Conservation (phyloP, 163 green algal species). For the Volvox carteri region DNA sequence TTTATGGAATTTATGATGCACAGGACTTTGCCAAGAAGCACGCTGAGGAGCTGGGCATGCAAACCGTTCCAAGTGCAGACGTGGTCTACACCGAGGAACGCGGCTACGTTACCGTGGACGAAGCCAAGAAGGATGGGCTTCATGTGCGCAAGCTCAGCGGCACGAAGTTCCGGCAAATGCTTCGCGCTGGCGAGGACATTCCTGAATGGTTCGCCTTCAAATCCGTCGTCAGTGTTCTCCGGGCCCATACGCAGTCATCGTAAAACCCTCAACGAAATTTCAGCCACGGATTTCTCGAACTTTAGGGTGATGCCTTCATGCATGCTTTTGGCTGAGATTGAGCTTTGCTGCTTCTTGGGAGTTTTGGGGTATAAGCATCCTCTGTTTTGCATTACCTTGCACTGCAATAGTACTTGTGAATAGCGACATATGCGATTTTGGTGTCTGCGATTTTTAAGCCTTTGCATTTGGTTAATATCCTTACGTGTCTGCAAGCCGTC, state of each 20-base stretch:
- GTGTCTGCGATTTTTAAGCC: too few species aligned
- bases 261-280: too few species aligned
- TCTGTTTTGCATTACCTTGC: too few species aligned
- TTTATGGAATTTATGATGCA: conserved; percentile 81
- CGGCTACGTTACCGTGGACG: conserved; percentile 75
- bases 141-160: conserved; percentile 77
- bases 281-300: too few species aligned
- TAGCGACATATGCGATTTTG: too few species aligned
- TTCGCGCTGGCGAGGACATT: conserved; percentile 81
- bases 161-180: conserved; percentile 85
- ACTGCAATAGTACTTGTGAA: too few species aligned
- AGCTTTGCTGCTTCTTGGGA: too few species aligned
- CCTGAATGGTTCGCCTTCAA: conserved; percentile 91
- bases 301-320: too few species aligned
- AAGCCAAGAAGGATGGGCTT: conserved; percentile 70
- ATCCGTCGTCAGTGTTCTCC: conserved; percentile 66
- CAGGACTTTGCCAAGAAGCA: conserved; percentile 73
- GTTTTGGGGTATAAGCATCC: too few species aligned
- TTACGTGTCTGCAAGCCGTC: too few species aligned
- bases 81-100: conserved; percentile 83
- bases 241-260: conserved; percentile 63
- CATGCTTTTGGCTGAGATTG: too few species aligned
- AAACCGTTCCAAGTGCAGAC: conserved; percentile 80
- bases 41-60: conserved; percentile 75
- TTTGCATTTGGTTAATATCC: too few species aligned